Evolutionary conservation across 1,284 basidiomycete genomes (phyloP), one percentile per base, ranked within the genome.

Genomic region (Tilletia indica): DNA sequence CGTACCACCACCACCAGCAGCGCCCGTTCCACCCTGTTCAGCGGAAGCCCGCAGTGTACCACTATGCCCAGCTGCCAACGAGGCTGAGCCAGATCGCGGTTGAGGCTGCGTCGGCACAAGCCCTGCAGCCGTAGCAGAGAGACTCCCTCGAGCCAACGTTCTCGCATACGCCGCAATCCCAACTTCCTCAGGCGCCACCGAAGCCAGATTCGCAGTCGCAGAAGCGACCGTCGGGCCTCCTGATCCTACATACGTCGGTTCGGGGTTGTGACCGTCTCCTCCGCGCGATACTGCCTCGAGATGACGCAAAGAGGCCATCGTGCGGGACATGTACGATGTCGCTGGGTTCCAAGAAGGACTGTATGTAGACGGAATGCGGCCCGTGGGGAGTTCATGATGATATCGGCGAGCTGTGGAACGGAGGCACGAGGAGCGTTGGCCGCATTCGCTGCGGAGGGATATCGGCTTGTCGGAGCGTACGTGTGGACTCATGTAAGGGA

Each of bases 351-450:
- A 61, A 14, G 58, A 61, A 19, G 58, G 58, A 34, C 34, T 61
- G 34, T 61, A 61, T 9, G 21, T 31, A 1, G 58, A 31, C 2
- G 58, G 58, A 9, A 61, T 36, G 8, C 58, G 21, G 25, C 58
- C 58, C 34, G 58, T 34, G 25, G 58, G 25, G 58, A 61, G 58
- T 61, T 71, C 64, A 73, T 64, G 21, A 38, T 25, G 6, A 67
- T 70, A 34, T 72, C 73, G 5, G 64, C 63, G 45, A 74, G 72
- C 8, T 73, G 73, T 6, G 16, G 39, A 67, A 51, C 9, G 58
- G 2, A 63, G 49, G 68, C 21, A 6, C n/a, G n/a, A 16, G 25
- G 19, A 9, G 49, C 19, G 25, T 36, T 16, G 47, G 38, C 8
- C 38, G 36, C 47, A 16, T 19, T 36, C 8, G 36, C 11, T 6